Evolutionary conservation across 2,329 filamentous ascomycete species (phyloP), one percentile per base, ranked within the genome.

Genomic region (Arthrobotrys pseudoclavata): DNA sequence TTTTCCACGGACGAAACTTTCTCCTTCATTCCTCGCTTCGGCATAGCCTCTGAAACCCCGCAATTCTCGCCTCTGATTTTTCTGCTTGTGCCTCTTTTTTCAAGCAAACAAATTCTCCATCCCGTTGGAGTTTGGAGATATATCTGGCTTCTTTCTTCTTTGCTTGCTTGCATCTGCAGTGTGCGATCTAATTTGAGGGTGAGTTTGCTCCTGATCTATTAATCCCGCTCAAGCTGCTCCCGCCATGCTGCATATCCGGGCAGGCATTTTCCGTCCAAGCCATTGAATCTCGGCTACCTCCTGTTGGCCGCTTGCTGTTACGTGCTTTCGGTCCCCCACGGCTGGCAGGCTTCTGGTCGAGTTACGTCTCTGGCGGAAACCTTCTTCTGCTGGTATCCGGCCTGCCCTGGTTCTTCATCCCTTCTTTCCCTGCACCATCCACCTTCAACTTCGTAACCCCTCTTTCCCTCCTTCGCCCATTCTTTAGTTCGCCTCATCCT

Each of bases 1-100:
- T 48, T 63, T 71, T 63, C 67, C 74, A 77, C 74, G 74, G 67
- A 77, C 74, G 74, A 77, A 71, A 77, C 74, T 66, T 70, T 76
- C 72, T 77, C 67, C 67, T 64, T 70, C 67, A 67, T 64, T 71
- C 67, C 74, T 77, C 74, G 74, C 74, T 77, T 77, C 50, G 74
- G 74, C 74, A 71, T 77, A 77, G 67, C 67, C 74, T 77, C 74
- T 77, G 67, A 77, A 77, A 77, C 74, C 74, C 74, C 74, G 74
- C 74, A 77, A 77, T 77, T 71, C 67, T 77, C 72, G 74, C 74
- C 74, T 69, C 70, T 55, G 67, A 18, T 61, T 77, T 77, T 76
- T 67, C 69, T 67, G 57, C 64, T 66, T 61, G 64, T 76, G 66
- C 45, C 66, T 70, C 67, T 67, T 70, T n/a, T 70, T 72, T 60